A percentile compares a stretch with the other conserved stretches of the same genome.
Evolutionary conservation across 1,284 basidiomycete genomes (phyloP).

Genomic region (Wolfiporia cocos): DNA sequence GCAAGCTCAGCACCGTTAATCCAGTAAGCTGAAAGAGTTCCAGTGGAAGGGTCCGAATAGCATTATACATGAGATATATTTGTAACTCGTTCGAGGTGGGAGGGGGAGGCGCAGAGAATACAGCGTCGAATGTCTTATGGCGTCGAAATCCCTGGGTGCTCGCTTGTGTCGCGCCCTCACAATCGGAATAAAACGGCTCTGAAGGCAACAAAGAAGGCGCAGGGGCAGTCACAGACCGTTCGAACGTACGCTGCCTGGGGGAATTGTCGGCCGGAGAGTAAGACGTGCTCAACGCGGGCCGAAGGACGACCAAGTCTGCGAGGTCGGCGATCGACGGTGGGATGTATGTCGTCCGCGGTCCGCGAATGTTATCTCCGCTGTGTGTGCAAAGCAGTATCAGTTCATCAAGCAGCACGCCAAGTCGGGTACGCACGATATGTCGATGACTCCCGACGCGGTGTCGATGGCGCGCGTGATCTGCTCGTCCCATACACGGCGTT

Average conservation of each 20-base stretch:
- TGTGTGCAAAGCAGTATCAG: background rate
- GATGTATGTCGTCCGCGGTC: conserved; percentile 29
- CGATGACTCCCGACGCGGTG: background rate
- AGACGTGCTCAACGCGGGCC: conserved; percentile 2
- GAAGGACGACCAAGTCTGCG: conserved; percentile 15
- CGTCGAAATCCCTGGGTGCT: too few species aligned
- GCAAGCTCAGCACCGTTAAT: conserved; percentile 48
- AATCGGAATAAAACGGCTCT: too few species aligned
- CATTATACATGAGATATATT: conserved; percentile 30
- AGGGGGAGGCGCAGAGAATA: conserved; percentile 7
- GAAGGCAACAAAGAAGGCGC: too few species aligned
- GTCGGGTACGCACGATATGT: background rate
- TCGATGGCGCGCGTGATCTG: background rate
- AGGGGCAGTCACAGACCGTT: conserved; percentile 8
- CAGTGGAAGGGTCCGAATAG: conserved; percentile 40
- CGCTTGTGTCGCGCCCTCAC: too few species aligned
- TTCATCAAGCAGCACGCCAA: background rate
- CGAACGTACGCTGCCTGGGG: conserved; percentile 2
- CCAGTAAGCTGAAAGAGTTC: conserved; percentile 46
- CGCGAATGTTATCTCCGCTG: background rate
- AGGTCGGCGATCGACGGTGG: conserved; percentile 37
- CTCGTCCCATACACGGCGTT: background rate
- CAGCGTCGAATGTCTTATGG: background rate
- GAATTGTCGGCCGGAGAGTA: background rate
- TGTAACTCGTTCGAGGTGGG: conserved; percentile 11